Evolutionary conservation across 192 early-diverging fungal genomes (phyloP), one percentile per base, ranked within the genome.

Genomic region (Entophlyctis luteolus): DNA sequence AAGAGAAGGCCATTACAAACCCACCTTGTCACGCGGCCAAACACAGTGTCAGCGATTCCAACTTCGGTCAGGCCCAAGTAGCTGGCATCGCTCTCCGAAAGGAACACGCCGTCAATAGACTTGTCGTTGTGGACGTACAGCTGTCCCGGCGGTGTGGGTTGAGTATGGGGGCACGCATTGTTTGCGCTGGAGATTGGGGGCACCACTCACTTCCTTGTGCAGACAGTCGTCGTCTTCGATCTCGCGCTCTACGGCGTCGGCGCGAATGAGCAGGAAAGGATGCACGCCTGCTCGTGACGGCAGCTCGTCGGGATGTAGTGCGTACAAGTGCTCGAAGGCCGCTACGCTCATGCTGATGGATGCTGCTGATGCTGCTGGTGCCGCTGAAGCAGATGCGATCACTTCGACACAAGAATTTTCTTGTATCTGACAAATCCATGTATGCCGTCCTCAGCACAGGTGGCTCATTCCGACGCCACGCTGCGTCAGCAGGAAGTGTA

Each of bases 121-220:
- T 63, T 63, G 60, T 63, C 60, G n/a, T 23, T 20, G 27, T 63
- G 60, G 2, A 63, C 60, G 50, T 37, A 49, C 25, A 63, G 31
- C 60, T 63, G 60, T 18, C 12, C 12, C 14, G 25, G 27, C 22
- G 27, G 47, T 3, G 60, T n/a, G 8, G 16, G 6, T 14, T 4
- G 18, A 18, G 49, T 28, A 29, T 6, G 18, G 8, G n/a, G 8
- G 22, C 22, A 33, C 47, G 18, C 46, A 62, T 18, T 5, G n/a
- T n/a, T 31, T 4, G 50, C 31, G 14, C 25, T 18, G 50, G 31
- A 16, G 16, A 49, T 0, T 4, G 60, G 0, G 22, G 46, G 18
- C 6, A 14, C 0, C 1, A 18, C 33, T 14, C 35, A 63, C 60
- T 34, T 63, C 60, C 23, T 47, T 63, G 18, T 49, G 60, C n/a